phyloP scores from a whole-genome alignment of 1,139 yeast species.

The Arxiozyma slooffiae region DNA sequence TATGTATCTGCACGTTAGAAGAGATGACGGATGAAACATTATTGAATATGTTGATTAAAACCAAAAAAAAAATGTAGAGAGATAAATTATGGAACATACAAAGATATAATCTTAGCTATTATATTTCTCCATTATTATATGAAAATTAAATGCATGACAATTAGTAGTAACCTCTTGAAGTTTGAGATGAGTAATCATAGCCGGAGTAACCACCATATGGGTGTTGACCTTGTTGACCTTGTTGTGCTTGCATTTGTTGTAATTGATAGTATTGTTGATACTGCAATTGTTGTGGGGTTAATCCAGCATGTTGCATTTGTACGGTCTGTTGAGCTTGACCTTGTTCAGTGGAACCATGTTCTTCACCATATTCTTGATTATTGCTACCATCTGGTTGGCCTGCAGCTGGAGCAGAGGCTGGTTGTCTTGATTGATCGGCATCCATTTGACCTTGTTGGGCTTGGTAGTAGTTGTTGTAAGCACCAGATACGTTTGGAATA shows the following conservation, averaged over 20 bases:
- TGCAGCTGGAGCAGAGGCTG: constrained; percentile 7
- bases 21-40: background rate
- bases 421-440: constrained; percentile 12
- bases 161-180: constrained; percentile 28
- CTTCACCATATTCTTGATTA: constrained; percentile 13
- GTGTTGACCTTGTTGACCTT: constrained; percentile 12
- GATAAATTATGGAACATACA: background rate
- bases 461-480: constrained; percentile 23
- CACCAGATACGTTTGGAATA: constrained; percentile 17
- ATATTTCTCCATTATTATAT: background rate
- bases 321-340: background rate
- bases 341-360: constrained; percentile 14
- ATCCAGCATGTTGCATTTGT: constrained; percentile 13
- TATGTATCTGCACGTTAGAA: background rate
- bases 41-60: background rate
- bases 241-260: constrained; percentile 13
- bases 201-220: constrained; percentile 25
- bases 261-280: constrained; percentile 30
- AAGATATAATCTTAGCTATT: too few species aligned
- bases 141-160: background rate
- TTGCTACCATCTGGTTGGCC: constrained; percentile 7
- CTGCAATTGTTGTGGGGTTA: constrained; percentile 27
- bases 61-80: background rate
- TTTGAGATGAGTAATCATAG: constrained; percentile 28
- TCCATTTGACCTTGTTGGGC: constrained; percentile 20